A percentile compares a stretch with the other conserved stretches of the same genome.
Conservation (phyloP, 2,329 filamentous ascomycete species). For the Fusarium humuli region DNA sequence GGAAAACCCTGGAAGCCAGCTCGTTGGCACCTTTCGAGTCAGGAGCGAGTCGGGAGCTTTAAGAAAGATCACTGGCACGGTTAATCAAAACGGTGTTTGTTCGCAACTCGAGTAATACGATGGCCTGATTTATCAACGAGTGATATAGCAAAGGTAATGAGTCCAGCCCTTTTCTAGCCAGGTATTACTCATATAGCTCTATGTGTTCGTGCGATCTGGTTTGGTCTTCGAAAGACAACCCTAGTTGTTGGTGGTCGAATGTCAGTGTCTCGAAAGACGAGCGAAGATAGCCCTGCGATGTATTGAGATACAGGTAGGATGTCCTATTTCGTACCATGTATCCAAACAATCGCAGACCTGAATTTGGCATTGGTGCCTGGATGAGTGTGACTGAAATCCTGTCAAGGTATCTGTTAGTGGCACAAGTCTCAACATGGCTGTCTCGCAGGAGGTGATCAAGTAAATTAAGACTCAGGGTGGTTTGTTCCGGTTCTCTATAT, state of each 20-base stretch:
- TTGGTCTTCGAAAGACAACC: neutral
- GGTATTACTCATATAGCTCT: neutral
- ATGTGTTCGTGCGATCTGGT: no score
- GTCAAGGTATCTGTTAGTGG: neutral
- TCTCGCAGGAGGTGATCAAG: neutral
- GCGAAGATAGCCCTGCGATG: neutral
- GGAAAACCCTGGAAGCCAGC: neutral
- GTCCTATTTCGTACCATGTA: neutral
- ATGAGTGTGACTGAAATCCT: neutral
- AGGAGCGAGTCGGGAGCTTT: no score
- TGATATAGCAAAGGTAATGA: neutral
- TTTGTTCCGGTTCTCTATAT: neutral
- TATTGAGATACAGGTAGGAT: neutral
- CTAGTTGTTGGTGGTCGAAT: neutral
- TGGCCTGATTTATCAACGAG: neutral
- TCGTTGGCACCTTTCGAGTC: neutral
- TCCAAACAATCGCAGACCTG: neutral
- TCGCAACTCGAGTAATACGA: neutral
- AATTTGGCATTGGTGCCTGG: neutral
- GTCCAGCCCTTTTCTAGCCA: neutral
- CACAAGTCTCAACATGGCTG: constrained; percentile 17
- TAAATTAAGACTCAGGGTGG: neutral
- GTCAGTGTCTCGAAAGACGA: neutral
- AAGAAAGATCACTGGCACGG: neutral
- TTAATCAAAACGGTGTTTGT: neutral